Evolutionary conservation across 2,329 filamentous ascomycete genomes (phyloP).

Genomic region (Verticillium alfalfae): DNA sequence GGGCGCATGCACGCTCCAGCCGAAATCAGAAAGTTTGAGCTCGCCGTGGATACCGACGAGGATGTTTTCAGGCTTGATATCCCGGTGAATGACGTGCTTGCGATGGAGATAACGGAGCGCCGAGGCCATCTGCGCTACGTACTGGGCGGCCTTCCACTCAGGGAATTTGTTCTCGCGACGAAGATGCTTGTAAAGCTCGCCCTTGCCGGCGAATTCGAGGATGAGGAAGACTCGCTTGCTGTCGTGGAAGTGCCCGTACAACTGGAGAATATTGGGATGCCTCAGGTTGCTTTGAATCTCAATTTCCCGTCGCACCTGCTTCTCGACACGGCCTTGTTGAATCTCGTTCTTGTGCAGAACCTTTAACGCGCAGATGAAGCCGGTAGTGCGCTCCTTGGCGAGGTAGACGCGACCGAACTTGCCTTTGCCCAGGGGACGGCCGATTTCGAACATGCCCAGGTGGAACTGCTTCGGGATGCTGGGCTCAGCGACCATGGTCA

Average conservation of each 20-base stretch:
- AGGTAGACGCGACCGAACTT: constrained; percentile 87
- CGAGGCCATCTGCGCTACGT: constrained; percentile 86
- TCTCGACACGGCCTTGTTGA: constrained; percentile 72
- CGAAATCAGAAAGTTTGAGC: constrained; percentile 98
- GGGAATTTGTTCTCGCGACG: constrained; percentile 74
- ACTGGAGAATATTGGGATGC: constrained; percentile 77
- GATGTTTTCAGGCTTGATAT: constrained; percentile 98
- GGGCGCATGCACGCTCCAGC: constrained; percentile 96
- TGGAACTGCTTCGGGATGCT: constrained; percentile 63
- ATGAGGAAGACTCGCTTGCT: constrained; percentile 84
- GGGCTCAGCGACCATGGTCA: constrained; percentile 52
- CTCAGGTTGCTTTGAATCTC: constrained; percentile 85
- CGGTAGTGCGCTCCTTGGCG: constrained; percentile 70
- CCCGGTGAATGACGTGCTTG: constrained; percentile 95
- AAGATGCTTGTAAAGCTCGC: constrained; percentile 84
- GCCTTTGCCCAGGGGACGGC: constrained; percentile 77
- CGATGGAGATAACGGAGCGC: constrained; percentile 87
- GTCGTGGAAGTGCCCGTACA: constrained; percentile 87
- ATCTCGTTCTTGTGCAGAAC: constrained; percentile 81
- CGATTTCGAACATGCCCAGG: constrained; percentile 91
- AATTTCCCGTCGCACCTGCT: constrained; percentile 81
- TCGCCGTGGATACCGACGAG: constrained; percentile 93
- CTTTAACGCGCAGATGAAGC: constrained; percentile 83
- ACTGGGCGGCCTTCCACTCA: constrained; percentile 82
- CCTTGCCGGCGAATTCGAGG: constrained; percentile 79